Evolutionary conservation across 2,329 filamentous ascomycete genomes (phyloP), one percentile per base, ranked within the genome.

Genomic region (Botrytis galanthina): DNA sequence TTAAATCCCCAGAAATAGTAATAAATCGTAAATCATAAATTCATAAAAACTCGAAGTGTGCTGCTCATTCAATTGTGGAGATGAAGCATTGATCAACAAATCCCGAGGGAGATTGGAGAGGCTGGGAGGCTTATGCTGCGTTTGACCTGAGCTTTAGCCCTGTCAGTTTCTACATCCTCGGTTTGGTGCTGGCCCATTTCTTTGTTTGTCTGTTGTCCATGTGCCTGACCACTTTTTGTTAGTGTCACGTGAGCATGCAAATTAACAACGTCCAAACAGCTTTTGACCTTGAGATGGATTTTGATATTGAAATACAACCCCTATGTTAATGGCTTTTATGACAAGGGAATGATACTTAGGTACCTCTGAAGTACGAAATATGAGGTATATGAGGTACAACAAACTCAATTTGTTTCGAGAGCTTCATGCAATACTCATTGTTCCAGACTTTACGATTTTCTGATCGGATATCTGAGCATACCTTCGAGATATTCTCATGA

Each of bases 31-130:
- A 72, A 67, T 72, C 70, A 64, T 72, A 16, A 72, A 72, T 54
- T 46, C 70, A 51, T 72, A 44, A 72, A 71, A 72, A 42, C 46
- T n/a, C 42, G 60, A 67, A 54, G 70, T 72, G 29, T 54, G 29
- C 35, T 67, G 57, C 70, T 51, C 61, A 66, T 72, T 67, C 70
- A 67, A 67, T 72, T 72, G 70, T 72, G 70, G 60, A 35, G 70
- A 72, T 72, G 42, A 57, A 42, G 46, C 61, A 72, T 72, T 72
- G 70, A 67, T 72, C 70, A 72, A 72, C 70, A 72, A 72, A 72
- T 72, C 60, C 70, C 70, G 44, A 72, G 70, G 70, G 48, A 66
- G 61, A 66, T 72, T 64, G 42, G n/a, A 66, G 60, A 72, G 62
- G 70, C 61, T 72, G 70, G 60, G 46, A 66, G 39, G 60, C 61